phyloP scores from a whole-genome alignment of 192 early-diverging fungal genomes.

The Piromyces finnis region DNA sequence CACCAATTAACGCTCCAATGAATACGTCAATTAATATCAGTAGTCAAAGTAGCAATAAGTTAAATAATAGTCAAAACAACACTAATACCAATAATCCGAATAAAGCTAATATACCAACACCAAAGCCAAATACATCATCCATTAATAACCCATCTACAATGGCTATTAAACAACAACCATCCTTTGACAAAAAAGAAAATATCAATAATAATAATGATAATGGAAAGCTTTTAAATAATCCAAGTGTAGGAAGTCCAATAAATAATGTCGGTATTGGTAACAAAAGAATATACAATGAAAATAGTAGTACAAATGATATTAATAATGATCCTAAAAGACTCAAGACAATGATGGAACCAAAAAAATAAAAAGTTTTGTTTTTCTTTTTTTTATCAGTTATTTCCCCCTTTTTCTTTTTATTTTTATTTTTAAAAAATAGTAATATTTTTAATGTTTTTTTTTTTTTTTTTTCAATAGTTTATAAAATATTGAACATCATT shows the following conservation, averaged over 20 bases:
- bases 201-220: background rate
- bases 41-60: no score
- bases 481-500: no score
- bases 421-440: no score
- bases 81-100: background rate
- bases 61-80: background rate
- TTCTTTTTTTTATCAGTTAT: no score
- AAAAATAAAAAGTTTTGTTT: background rate
- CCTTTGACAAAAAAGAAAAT: background rate
- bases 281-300: background rate
- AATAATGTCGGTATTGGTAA: background rate
- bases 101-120: background rate
- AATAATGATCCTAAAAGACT: background rate
- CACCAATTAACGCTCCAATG: no score
- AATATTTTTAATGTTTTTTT: no score
- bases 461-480: no score
- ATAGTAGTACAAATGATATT: background rate
- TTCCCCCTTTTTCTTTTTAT: no score
- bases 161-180: background rate
- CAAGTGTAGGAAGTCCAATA: background rate
- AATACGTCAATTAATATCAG: no score
- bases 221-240: background rate
- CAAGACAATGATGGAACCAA: background rate
- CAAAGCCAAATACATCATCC: no score
- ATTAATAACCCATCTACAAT: no score